Base-by-base conservation (phyloP, 805 yeast genomes). In the Huiozyma sinensis region DNA sequence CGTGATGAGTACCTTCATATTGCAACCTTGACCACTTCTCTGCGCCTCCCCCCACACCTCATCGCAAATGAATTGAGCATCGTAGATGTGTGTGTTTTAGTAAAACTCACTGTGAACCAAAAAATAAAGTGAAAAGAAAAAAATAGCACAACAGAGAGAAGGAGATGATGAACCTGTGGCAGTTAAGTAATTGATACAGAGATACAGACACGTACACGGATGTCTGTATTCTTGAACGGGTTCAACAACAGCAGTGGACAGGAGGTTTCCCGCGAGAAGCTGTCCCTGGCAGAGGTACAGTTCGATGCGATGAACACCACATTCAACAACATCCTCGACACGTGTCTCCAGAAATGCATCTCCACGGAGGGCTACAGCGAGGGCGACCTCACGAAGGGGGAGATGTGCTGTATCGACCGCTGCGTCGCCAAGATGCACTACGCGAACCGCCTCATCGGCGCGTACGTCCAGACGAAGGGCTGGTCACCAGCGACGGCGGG, bases 401-500 rank as follows among this genome's bases (percentile, higher is more conserved):
- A 89, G 59, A 64, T 71, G 47, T 72, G 76, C 38, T 90, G 97
- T 60, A 66, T 85, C 8, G 95, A 88, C 61, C 69, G 97, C 47
- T 89, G 97, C 66, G 90, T 84, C 38, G 65, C 78, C 50, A 89
- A 89, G 62, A 88, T 81, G 63, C 84, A 87, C 68, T 72, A 72
- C 53, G 81, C 88, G 39, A 88, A 81, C 59, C 62, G 75, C 38
- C 58, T 72, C 43, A 67, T 85, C 30, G 92, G 90, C 0, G 72
- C 69, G 11, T 57, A 65, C 61, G 68, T 72, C 49, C 69, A 71
- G 48, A 46, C 57, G 55, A 68, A 62, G 50, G 65, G 76, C 32
- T 63, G 74, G 41, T 64, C 66, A 33, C 78, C 77, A n/a, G 64
- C 60, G 46, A 64, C 69, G 61, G 24, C 24, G 24, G 24, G 24